Evolutionary conservation across 257 asterid species (phyloP).

Genomic region (Euphrasia confusa): DNA sequence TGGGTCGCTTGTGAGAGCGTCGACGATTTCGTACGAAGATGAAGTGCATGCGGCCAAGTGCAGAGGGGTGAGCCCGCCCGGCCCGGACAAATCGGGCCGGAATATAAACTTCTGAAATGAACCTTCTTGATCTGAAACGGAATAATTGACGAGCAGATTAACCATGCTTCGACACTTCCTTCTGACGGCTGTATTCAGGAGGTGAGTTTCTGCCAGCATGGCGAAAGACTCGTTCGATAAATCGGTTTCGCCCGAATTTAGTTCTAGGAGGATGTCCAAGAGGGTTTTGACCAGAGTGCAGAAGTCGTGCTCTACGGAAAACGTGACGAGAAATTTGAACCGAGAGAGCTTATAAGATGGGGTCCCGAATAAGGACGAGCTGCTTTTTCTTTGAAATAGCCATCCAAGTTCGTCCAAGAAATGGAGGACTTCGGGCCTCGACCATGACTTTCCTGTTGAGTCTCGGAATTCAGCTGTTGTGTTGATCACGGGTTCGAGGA

Average conservation of each 20-base stretch:
- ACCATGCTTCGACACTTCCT: constrained; percentile 62
- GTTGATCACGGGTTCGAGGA: constrained; percentile 55
- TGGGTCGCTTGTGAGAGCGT: constrained; percentile 70
- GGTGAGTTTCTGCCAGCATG: constrained; percentile 70
- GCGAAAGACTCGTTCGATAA: constrained; percentile 46
- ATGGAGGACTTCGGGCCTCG: constrained; percentile 50
- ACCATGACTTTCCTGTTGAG: constrained; percentile 35
- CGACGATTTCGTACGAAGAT: constrained; percentile 53
- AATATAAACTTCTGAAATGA: constrained; percentile 42
- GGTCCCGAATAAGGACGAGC: constrained; percentile 36
- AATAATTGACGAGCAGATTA: constrained; percentile 47
- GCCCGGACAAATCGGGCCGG: constrained; percentile 58
- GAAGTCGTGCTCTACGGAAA: constrained; percentile 73
- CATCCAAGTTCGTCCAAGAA: constrained; percentile 89
- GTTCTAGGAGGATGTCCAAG: constrained; percentile 59
- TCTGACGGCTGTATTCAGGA: constrained; percentile 74
- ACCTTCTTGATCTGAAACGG: constrained; percentile 32
- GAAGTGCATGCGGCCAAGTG: constrained; percentile 74
- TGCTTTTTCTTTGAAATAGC: constrained; percentile 75
- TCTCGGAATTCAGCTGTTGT: constrained; percentile 33
- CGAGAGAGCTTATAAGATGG: constrained; percentile 53
- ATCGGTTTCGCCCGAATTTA: constrained; percentile 46
- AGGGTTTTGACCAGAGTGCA: constrained; percentile 66
- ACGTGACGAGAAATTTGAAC: constrained; percentile 60
- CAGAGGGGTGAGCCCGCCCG: constrained; percentile 82